phyloP scores from a whole-genome alignment of 805 yeast genomes.

The Metschnikowia lachancei region DNA sequence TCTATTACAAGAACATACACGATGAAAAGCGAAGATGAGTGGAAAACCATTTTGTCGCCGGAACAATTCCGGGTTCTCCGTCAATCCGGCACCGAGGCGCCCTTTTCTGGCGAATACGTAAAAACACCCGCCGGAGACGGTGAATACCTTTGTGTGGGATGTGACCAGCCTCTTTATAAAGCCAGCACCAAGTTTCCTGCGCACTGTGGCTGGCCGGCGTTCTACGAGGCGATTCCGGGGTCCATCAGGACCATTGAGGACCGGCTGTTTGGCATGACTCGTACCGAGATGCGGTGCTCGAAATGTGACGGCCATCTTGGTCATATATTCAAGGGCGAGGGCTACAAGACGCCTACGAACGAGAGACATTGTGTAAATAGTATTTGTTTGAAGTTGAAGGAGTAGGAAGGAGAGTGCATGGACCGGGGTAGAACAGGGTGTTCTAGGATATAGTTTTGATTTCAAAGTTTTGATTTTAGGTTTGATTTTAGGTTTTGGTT shows the following conservation, averaged over 20 bases:
- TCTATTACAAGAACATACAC: conserved; percentile 8
- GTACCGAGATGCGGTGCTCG: conserved; percentile 87
- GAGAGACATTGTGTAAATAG: conserved; percentile 95
- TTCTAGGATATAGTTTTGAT: no score
- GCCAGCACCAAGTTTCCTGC: conserved; percentile 81
- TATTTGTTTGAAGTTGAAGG: conserved; percentile 63
- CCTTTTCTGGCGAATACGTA: conserved; percentile 60
- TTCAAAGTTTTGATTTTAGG: no score
- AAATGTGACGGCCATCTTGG: conserved; percentile 94
- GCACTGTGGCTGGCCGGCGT: conserved; percentile 98
- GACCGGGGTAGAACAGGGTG: neutral
- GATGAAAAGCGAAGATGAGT: conserved; percentile 50
- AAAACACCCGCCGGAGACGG: conserved; percentile 57
- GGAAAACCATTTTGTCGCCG: conserved; percentile 77
- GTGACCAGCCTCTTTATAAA: conserved; percentile 74
- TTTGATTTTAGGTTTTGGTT: no score
- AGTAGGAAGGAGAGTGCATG: no score
- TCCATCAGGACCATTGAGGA: conserved; percentile 65
- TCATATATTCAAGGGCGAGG: conserved; percentile 93
- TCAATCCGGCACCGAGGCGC: conserved; percentile 69
- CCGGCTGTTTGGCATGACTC: conserved; percentile 64
- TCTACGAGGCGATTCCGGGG: conserved; percentile 85
- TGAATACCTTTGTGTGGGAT: conserved; percentile 80
- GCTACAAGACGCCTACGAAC: conserved; percentile 82
- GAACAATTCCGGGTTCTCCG: conserved; percentile 77